Base-by-base conservation (phyloP, 257 asterid genomes). In the Solanum acaule region DNA sequence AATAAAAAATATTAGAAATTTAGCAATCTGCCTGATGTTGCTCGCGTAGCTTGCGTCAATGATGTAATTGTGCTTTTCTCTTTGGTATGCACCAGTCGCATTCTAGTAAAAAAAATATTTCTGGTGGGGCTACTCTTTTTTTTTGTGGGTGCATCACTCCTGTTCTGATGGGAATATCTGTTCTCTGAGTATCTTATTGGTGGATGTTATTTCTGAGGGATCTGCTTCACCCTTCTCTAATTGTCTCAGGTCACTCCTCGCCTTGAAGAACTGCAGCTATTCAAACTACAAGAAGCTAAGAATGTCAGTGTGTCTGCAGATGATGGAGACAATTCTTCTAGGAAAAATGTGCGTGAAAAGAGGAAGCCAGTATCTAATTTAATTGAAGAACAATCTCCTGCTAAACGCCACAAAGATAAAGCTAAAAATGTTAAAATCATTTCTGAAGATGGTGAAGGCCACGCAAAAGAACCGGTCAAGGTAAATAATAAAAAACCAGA, bases 211-310 rank as follows among this genome's bases (percentile, higher is more conserved):
- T 49, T 82, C 44, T 49, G 70, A 82, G 56, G 70, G 44, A 49
- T 49, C 70, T 79, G 86, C 68, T 81, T 46, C 86, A 8, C 68
- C 29, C 15, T 82, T 72, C 84, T 87, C 86, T 33, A 22, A 40
- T 81, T 79, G 83, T 90, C 88, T 90, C 92, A 97, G 99, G 98
- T 97, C 87, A 90, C 96, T 90, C 99, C 99, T 89, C 99, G 99
- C 85, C 94, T 96, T 68, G 96, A 93, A 90, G 99, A 96, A 89
- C 95, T 97, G 88, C 98, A 94, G 90, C 86, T 94, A 87, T 96
- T 95, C 88, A 93, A 90, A 92, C 86, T 89, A 86, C 97, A 96
- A 93, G 98, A 96, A 93, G 93, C 90, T 91, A 94, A 94, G 91
- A 87, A n/a, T 87, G 86, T 67, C 16, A 91, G 85, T 70, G 89